These are phyloP conservation scores for Erysimum cheiranthoides DNA, from an alignment of 345 rosid genomes.

Conservation along the genomic window DNA sequence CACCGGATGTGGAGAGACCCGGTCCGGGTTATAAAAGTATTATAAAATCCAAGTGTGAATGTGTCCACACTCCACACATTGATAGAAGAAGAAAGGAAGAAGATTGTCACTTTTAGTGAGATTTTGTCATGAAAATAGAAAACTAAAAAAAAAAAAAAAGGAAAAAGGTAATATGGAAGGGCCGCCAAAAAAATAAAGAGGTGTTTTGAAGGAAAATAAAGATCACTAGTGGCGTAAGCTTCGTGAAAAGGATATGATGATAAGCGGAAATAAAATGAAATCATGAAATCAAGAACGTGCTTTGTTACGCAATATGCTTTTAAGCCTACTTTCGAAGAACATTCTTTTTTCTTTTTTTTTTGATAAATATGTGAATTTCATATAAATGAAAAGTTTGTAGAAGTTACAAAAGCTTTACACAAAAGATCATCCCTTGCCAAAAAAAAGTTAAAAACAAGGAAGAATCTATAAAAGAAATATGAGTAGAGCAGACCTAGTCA, in stretches of 20 bases:
- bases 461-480: too few species aligned
- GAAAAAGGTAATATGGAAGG: background rate
- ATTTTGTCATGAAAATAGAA: background rate
- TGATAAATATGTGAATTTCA: too few species aligned
- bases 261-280: constrained; percentile 15
- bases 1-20: background rate
- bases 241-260: constrained; percentile 43
- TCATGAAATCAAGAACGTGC: constrained; percentile 42
- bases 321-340: constrained; percentile 40
- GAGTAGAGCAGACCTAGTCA: too few species aligned
- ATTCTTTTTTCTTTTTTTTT: too few species aligned
- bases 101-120: constrained; percentile 17
- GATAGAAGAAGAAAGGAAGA: background rate
- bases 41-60: background rate
- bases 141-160: background rate
- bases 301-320: constrained; percentile 43
- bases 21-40: background rate
- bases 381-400: too few species aligned
- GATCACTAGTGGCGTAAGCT: constrained; percentile 37
- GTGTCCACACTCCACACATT: background rate
- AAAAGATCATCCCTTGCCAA: too few species aligned
- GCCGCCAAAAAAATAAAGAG: constrained; percentile 1
- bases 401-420: too few species aligned
- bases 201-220: constrained; percentile 24
- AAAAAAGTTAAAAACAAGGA: too few species aligned